Conservation (phyloP, 495 filamentous ascomycete genomes). For the Trichodelitschia bisporula region DNA sequence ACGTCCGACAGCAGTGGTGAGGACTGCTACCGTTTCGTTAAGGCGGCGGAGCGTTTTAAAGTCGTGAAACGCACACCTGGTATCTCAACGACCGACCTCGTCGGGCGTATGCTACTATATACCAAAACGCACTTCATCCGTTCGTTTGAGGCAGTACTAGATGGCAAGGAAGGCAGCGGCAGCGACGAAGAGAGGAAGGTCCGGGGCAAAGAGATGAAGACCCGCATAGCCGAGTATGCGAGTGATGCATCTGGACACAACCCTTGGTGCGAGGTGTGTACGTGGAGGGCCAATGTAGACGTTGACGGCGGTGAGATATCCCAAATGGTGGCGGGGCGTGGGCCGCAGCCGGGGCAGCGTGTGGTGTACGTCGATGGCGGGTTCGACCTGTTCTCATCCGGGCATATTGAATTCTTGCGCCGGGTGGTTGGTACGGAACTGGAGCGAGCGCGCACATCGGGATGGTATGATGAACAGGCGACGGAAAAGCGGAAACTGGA, state of each 20-base stretch:
- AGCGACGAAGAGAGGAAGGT: conserved; percentile 35
- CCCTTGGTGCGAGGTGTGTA: conserved; percentile 55
- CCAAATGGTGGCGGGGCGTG: conserved; percentile 36
- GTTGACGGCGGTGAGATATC: conserved; percentile 2
- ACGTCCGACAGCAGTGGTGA: conserved; percentile 64
- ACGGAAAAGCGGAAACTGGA: conserved; percentile 33
- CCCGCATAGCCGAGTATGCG: conserved; percentile 61
- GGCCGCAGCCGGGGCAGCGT: conserved; percentile 48
- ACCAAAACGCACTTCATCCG: conserved; percentile 73
- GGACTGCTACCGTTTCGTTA: conserved; percentile 95
- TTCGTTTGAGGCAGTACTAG: conserved; percentile 38
- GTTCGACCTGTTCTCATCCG: conserved; percentile 90
- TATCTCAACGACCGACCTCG: conserved; percentile 91
- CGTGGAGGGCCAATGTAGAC: conserved; percentile 23
- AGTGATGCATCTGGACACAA: conserved; percentile 51
- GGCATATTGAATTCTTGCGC: conserved; percentile 84
- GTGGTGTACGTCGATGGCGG: conserved; percentile 90
- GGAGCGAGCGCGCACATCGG: conserved; percentile 30
- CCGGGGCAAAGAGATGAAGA: conserved; percentile 34
- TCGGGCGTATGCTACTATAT: conserved; percentile 88
- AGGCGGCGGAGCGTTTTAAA: conserved; percentile 70
- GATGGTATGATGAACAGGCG: conserved; percentile 47
- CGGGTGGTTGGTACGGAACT: conserved; percentile 49
- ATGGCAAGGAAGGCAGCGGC: conserved; percentile 46
- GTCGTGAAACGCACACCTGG: conserved; percentile 90